phyloP scores from a whole-genome alignment of 2,329 filamentous ascomycete genomes.

The Fusarium tricinctum region DNA sequence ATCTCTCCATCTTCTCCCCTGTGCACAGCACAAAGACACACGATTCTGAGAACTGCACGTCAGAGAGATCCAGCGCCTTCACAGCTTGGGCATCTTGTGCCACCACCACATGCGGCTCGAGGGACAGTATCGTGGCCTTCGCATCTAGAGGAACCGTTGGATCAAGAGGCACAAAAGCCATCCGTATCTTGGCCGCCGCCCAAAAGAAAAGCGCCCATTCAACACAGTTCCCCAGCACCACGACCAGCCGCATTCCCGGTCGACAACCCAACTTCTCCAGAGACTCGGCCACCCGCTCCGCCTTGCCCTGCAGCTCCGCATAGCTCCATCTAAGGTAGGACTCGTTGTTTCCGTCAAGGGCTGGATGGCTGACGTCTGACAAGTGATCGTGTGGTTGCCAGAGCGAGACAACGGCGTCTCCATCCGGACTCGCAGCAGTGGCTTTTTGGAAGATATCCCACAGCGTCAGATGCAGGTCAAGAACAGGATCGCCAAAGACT shows the following conservation, averaged over 20 bases:
- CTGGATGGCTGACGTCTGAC: slow-evolving; percentile 4
- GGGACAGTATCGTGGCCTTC: slow-evolving; percentile 39
- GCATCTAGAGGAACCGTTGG: slow-evolving; percentile 48
- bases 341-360: slow-evolving; percentile 4
- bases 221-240: slow-evolving; percentile 55
- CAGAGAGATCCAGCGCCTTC: slow-evolving; percentile 34
- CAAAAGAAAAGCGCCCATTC: slow-evolving; percentile 58
- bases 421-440: slow-evolving; percentile 48
- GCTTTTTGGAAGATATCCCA: slow-evolving; percentile 54
- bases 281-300: slow-evolving; percentile 47
- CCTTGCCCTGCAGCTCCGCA: slow-evolving; percentile 43
- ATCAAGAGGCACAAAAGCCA: slow-evolving; percentile 56
- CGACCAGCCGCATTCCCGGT: slow-evolving; percentile 51
- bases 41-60: not conserved
- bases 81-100: slow-evolving; percentile 50
- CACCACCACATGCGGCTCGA: slow-evolving; percentile 52
- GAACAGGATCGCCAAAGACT: slow-evolving; percentile 47
- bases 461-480: slow-evolving; percentile 50
- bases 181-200: slow-evolving; percentile 53
- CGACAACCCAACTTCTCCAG: slow-evolving; percentile 46
- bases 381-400: slow-evolving; percentile 49
- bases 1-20: slow-evolving; percentile 29
- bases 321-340: slow-evolving; percentile 53
- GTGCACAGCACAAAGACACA: slow-evolving; percentile 48
- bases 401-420: slow-evolving; percentile 55